Base-by-base conservation (phyloP, 306 rosid species). In the Purshia tridentata region DNA sequence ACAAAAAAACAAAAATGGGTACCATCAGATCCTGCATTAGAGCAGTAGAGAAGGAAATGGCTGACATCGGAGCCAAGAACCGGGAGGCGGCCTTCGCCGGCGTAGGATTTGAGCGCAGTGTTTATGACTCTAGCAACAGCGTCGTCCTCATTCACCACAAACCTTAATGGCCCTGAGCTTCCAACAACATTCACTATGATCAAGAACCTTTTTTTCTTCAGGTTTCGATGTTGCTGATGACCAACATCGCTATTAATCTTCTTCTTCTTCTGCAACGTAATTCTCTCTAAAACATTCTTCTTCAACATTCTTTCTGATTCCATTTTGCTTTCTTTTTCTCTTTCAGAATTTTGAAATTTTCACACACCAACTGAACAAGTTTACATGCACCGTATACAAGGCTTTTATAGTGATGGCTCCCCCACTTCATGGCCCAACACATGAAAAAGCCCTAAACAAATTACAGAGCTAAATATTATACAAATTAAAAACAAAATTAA, bases 121-220 rank as follows among this genome's bases (percentile, higher is more conserved):
- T 78, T 69, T 16, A 79, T 73, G 35, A 78, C 84, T 2, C 6
- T 16, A 29, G 69, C 62, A 23, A 85, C 84, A 1, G 45, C n/a
- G 39, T 81, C 82, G 2, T 65, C 75, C 16, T 82, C 84, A 3
- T 76, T 69, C 72, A 73, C 84, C 51, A 85, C 76, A 46, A 81
- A 79, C 41, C 84, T 73, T 44, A 85, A 6, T 13, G 88, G 82
- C 5, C 86, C 79, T 13, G 76, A 8, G 3, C 82, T 77, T 65
- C 84, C 84, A 11, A 80, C 15, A 6, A 77, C 80, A 44, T 63
- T 77, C 40, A 75, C 73, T 10, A 78, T 75, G 35, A 75, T 76
- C 72, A 75, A 62, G 29, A 84, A 53, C 69, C 83, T 73, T 42
- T 44, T 80, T 37, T 6, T 51, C 78, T 48, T 77, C 35, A 20